These are phyloP conservation scores for Ceratocystis papillata DNA, from an alignment of 2,329 filamentous ascomycete genomes.

Conservation along the genomic window DNA sequence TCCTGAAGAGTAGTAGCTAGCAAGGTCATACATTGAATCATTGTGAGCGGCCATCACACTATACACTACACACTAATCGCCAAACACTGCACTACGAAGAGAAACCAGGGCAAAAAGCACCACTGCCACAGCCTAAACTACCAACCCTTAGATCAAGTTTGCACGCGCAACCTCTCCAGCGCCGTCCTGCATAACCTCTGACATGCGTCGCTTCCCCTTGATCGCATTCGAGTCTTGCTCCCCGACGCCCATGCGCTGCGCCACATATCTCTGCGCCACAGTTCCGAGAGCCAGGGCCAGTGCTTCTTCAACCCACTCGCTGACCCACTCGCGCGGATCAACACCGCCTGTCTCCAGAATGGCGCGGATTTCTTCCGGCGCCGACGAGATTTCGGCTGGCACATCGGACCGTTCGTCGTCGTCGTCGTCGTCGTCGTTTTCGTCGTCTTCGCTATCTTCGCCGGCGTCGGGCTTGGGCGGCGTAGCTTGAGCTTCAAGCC, in stretches of 20 bases:
- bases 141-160: conserved; percentile 38
- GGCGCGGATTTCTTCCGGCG: conserved; percentile 71
- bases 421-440: conserved; percentile 20
- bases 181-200: conserved; percentile 46
- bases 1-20: not conserved
- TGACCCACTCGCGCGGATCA: conserved; percentile 92
- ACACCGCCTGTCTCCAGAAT: conserved; percentile 67
- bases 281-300: conserved; percentile 68
- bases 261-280: conserved; percentile 90
- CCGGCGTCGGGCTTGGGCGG: not conserved
- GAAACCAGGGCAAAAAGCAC: not conserved
- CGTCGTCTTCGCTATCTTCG: conserved; percentile 27
- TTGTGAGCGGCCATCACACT: not conserved
- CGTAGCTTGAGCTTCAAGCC: conserved; percentile 65
- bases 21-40: not conserved
- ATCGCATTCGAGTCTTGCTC: conserved; percentile 51
- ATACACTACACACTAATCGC: not conserved
- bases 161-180: conserved; percentile 51
- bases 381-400: conserved; percentile 15
- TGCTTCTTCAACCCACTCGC: conserved; percentile 90
- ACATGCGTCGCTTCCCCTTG: conserved; percentile 50
- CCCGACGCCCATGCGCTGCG: conserved; percentile 88
- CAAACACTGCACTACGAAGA: not conserved
- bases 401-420: conserved; percentile 38
- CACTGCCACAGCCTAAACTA: not conserved